phyloP scores from a whole-genome alignment of 129 eudicot genomes.

The Centrapalus pauciflorus region DNA sequence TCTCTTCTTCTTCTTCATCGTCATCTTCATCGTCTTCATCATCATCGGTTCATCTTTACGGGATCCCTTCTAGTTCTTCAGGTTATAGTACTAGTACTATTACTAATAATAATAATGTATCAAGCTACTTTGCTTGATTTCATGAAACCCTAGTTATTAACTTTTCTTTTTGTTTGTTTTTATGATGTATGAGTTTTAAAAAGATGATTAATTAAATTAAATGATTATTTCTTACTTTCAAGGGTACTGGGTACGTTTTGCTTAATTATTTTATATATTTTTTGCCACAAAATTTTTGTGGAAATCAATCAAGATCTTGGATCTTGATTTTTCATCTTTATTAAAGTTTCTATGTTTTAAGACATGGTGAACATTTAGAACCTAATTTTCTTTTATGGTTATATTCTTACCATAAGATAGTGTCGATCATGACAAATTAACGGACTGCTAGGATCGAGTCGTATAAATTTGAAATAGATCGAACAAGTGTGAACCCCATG shows the following conservation, averaged over 20 bases:
- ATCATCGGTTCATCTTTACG: constrained; percentile 38
- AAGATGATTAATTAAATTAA: constrained; percentile 19
- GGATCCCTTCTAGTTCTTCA: constrained; percentile 40
- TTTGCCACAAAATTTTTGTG: background rate
- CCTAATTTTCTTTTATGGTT: no score
- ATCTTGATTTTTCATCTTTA: background rate
- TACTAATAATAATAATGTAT: constrained; percentile 32
- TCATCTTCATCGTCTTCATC: constrained; percentile 34
- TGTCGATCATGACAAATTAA: no score
- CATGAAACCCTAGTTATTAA: constrained; percentile 36
- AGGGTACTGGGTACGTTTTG: no score
- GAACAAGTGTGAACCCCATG: no score
- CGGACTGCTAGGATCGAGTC: no score
- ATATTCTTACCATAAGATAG: no score
- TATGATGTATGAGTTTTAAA: constrained; percentile 17
- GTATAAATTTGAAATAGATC: no score
- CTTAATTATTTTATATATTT: background rate
- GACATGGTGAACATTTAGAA: no score
- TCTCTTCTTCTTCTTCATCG: constrained; percentile 37
- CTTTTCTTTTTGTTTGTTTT: background rate
- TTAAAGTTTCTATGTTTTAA: background rate
- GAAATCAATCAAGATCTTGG: constrained; percentile 7
- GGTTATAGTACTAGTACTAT: constrained; percentile 37
- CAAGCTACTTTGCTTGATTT: constrained; percentile 38
- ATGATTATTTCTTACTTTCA: constrained; percentile 9